Evolutionary conservation across 306 rosid genomes (phyloP).

Genomic region (Sphenostylis stenocarpa): DNA sequence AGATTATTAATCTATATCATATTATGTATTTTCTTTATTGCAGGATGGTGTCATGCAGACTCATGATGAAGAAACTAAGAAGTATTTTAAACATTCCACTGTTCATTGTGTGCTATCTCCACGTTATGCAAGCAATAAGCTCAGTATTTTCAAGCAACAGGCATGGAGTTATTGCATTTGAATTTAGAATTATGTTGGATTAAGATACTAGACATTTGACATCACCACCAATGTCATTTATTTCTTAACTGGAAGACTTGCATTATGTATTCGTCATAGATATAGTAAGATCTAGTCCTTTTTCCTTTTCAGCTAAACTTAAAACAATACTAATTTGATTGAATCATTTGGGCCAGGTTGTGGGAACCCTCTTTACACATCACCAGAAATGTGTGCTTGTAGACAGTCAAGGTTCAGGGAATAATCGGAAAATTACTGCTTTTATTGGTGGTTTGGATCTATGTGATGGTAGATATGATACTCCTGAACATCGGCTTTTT

Average conservation of each 20-base stretch:
- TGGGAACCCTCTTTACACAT: constrained; percentile 82
- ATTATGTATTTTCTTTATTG: constrained; percentile 26
- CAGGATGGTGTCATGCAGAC: constrained; percentile 88
- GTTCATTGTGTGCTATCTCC: constrained; percentile 78
- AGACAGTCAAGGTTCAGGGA: constrained; percentile 60
- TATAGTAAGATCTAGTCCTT: not conserved
- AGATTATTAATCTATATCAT: not conserved
- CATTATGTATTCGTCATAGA: not conserved
- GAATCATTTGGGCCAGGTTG: constrained; percentile 55
- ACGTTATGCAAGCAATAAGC: constrained; percentile 84
- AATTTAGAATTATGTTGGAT: not conserved
- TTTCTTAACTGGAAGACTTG: constrained; percentile 1
- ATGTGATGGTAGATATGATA: constrained; percentile 80
- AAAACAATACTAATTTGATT: not conserved
- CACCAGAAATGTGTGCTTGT: constrained; percentile 77
- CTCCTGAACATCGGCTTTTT: constrained; percentile 72
- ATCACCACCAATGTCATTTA: not conserved
- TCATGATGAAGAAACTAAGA: constrained; percentile 76
- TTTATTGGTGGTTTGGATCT: constrained; percentile 77
- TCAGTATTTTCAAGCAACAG: constrained; percentile 85
- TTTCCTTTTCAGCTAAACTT: not conserved
- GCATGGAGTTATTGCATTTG: constrained; percentile 36
- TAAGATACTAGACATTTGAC: not conserved
- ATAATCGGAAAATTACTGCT: constrained; percentile 63
- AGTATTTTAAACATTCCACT: constrained; percentile 64